A percentile compares a stretch with the other conserved stretches of the same genome.
Evolutionary conservation across 1,284 basidiomycete genomes (phyloP).

Genomic region (Phlebopus sp.): DNA sequence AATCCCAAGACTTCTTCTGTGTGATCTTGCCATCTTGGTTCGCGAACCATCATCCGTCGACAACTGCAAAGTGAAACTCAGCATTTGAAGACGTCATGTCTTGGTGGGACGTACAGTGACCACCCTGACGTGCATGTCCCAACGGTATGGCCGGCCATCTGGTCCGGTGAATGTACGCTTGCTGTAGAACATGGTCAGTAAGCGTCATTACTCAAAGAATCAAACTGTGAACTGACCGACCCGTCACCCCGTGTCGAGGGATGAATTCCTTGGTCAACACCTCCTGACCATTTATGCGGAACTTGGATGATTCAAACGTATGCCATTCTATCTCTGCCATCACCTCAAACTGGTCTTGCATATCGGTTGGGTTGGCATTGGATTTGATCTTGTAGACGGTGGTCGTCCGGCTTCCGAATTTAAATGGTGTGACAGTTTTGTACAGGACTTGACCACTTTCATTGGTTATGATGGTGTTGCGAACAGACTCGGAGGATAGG

Average conservation of each 20-base stretch:
- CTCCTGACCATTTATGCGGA: slow-evolving; percentile 17
- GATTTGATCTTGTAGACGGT: slow-evolving; percentile 25
- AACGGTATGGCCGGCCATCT: slow-evolving; percentile 23
- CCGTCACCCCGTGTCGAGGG: slow-evolving; percentile 21
- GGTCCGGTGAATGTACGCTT: slow-evolving; percentile 30
- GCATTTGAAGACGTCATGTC: not conserved
- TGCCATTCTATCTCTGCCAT: slow-evolving; percentile 30
- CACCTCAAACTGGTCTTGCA: slow-evolving; percentile 25
- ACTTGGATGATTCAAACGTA: slow-evolving; percentile 20
- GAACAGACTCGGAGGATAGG: slow-evolving; percentile 20
- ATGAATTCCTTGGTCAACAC: slow-evolving; percentile 27
- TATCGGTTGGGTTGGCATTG: slow-evolving; percentile 23
- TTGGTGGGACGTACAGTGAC: slow-evolving; percentile 19
- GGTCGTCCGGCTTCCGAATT: slow-evolving; percentile 18
- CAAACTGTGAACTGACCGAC: slow-evolving; percentile 19
- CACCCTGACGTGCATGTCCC: slow-evolving; percentile 20
- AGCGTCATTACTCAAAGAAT: not conserved
- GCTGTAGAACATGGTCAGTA: slow-evolving; percentile 7
- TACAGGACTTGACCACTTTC: slow-evolving; percentile 28
- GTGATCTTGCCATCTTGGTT: slow-evolving; percentile 30
- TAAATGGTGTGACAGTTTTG: slow-evolving; percentile 26
- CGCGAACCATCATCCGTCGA: slow-evolving; percentile 16
- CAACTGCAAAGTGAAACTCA: slow-evolving; percentile 14
- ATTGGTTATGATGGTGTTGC: slow-evolving; percentile 21
- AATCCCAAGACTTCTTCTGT: slow-evolving; percentile 19